Base-by-base conservation (phyloP, 495 filamentous ascomycete species). In the Copromyces sp. region DNA sequence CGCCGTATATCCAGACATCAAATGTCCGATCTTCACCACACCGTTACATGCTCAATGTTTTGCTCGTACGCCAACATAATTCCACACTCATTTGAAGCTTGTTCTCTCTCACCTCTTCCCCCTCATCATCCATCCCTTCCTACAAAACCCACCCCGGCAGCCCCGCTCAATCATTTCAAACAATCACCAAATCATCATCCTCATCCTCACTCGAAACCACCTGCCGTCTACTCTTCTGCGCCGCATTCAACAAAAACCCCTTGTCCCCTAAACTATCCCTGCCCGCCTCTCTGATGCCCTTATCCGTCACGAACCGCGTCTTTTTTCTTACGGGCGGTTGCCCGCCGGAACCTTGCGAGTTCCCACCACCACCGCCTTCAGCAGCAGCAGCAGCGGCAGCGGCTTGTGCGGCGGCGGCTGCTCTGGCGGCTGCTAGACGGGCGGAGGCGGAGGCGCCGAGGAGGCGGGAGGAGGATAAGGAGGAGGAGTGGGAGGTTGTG, bases 301-400 rank as follows among this genome's bases (percentile, higher is more conserved):
- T 91, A 37, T 88, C 87, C 39, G 90, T 94, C 45, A 93, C 87
- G 77, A 96, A 95, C 20, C 93, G 84, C 16, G 92, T 95, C 84
- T 94, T 95, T 81, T 95, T 95, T 75, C 85, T 84, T 14, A 87
- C 85, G 5, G 88, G 86, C 78, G 83, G 81, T 44, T 75, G 75
- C 4, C 45, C 53, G 7, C 44, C 17, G 38, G 47, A 14, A 1
- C 38, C 37, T 38, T 42, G 47, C 16, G 47, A 71, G 9, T 37
- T 9, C 17, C 69, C 71, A 9, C 72, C 44, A 45, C 42, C 42
- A n/a, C 12, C 24, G 24, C 24, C 42, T 68, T 40, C 37, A n/a
- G 11, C 68, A 16, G 61, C 42, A 68, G 38, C 24, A 24, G 24
- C 24, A 24, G 24, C 24, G 1, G 24, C 24, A 24, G 24, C 68